Base-by-base conservation (phyloP, 2,329 filamentous ascomycete genomes). In the Aspergillus proliferans region DNA sequence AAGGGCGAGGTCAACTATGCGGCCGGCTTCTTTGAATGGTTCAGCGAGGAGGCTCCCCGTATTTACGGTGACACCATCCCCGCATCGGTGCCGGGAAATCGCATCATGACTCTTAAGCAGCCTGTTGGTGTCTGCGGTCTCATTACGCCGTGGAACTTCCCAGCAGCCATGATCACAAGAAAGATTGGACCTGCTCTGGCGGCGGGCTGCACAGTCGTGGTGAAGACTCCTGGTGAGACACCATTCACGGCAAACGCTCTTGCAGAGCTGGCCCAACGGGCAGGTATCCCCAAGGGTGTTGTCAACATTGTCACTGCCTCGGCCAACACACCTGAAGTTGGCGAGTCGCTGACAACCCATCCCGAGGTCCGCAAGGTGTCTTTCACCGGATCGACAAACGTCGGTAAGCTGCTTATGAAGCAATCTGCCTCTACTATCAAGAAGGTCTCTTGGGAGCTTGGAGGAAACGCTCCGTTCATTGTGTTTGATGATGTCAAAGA, bases 391-490 rank as follows among this genome's bases (percentile, higher is more conserved):
- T 81, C 77, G 30, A 85, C 82, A 1, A 75, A 76, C 41, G 82
- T 85, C 3, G 82, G 82, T 21, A 83, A 79, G 57, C 71, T 96
- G 72, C 81, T 98, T 47, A 95, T 96, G 90, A 87, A 87, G 74
- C 91, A 96, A 71, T 85, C 86, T 9, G 82, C 90, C 0, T 79
- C 81, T 38, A 95, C 90, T 0, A 74, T 89, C 24, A 97, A 97
- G 79, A 88, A 88, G 65, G 76, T 88, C 1, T 93, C 88, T 0
- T 87, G 95, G 68, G 92, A 97, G 68, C 85, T 97, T 1, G 92
- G 92, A 47, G 93, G 92, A 43, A 97, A 97, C 67, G 88, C 92
- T 0, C 92, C 92, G 1, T 95, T 96, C 67, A 96, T 97, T 57
- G 89, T 97, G 30, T 97, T 97, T 64, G 90, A 97, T 63, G 92